These are phyloP conservation scores for Bipolaris gigantea DNA, from an alignment of 2,329 filamentous ascomycete species.

Conservation along the genomic window DNA sequence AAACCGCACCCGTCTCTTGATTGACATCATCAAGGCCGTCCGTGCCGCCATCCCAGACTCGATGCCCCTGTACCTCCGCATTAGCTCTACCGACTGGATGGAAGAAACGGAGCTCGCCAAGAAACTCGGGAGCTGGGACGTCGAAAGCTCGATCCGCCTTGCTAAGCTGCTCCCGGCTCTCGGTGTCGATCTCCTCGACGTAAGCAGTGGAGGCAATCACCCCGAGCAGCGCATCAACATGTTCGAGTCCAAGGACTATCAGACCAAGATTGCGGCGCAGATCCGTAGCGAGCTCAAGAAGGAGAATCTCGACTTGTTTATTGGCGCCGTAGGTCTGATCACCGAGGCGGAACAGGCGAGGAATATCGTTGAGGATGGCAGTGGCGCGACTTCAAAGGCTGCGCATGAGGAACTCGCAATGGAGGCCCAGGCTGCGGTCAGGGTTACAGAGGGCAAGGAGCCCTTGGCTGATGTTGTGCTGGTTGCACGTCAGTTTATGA, in stretches of 20 bases:
- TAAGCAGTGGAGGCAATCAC: slow-evolving; percentile 52
- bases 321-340: slow-evolving; percentile 58
- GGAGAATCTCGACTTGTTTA: slow-evolving; percentile 47
- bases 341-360: slow-evolving; percentile 56
- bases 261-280: slow-evolving; percentile 52
- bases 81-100: slow-evolving; percentile 45
- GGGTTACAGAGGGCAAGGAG: slow-evolving; percentile 43
- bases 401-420: slow-evolving; percentile 30
- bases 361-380: slow-evolving; percentile 47
- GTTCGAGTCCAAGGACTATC: slow-evolving; percentile 52
- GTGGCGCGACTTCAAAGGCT: slow-evolving; percentile 21
- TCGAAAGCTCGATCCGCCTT: slow-evolving; percentile 45
- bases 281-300: slow-evolving; percentile 48
- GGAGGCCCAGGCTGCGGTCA: slow-evolving; percentile 36
- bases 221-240: slow-evolving; percentile 46
- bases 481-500: slow-evolving; percentile 58
- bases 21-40: slow-evolving; percentile 48
- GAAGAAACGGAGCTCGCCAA: slow-evolving; percentile 38
- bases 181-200: slow-evolving; percentile 52
- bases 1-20: slow-evolving; percentile 43
- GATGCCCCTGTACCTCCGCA: slow-evolving; percentile 43
- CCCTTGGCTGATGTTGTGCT: slow-evolving; percentile 54
- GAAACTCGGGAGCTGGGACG: slow-evolving; percentile 44
- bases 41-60: slow-evolving; percentile 36
- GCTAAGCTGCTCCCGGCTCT: slow-evolving; percentile 47